Conservation (phyloP, 306 rosid species). For the Trifolium pratense region DNA sequence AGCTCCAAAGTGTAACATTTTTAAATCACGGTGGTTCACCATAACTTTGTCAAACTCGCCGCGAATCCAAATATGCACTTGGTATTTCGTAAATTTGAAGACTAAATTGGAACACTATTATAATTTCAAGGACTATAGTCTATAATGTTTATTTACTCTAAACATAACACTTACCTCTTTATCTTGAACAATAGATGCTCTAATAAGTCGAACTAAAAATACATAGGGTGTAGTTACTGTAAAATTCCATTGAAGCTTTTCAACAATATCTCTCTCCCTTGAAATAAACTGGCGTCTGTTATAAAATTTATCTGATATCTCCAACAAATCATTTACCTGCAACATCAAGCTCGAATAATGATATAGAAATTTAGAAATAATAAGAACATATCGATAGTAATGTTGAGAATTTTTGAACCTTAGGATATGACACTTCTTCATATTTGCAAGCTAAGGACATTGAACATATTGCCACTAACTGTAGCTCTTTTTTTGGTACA, state of each 20-base stretch:
- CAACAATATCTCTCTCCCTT: background rate
- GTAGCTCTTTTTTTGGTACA: slow-evolving; percentile 54
- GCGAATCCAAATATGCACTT: background rate
- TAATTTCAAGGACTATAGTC: too few relatives aligned
- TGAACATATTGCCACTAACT: slow-evolving; percentile 61
- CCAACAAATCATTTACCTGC: background rate
- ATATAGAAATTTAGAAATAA: background rate
- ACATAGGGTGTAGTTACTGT: background rate
- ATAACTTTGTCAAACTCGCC: background rate
- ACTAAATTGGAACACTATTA: too few relatives aligned
- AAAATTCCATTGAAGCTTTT: background rate
- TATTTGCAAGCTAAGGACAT: slow-evolving; percentile 70
- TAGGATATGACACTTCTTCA: slow-evolving; percentile 57
- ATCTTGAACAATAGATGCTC: background rate
- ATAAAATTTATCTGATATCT: background rate
- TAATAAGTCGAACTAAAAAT: background rate
- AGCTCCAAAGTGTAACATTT: too few relatives aligned
- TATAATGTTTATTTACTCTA: too few relatives aligned
- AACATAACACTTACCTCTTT: too few relatives aligned
- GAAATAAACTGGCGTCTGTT: background rate
- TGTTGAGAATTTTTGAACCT: slow-evolving; percentile 40
- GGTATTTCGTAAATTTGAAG: too few relatives aligned
- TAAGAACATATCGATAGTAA: background rate
- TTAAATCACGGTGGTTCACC: too few relatives aligned
- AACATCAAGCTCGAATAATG: background rate